A percentile compares a stretch with the other conserved stretches of the same genome.
phyloP scores from a whole-genome alignment of 2,329 filamentous ascomycete genomes.

The Mycosphaerelloides madeirae region DNA sequence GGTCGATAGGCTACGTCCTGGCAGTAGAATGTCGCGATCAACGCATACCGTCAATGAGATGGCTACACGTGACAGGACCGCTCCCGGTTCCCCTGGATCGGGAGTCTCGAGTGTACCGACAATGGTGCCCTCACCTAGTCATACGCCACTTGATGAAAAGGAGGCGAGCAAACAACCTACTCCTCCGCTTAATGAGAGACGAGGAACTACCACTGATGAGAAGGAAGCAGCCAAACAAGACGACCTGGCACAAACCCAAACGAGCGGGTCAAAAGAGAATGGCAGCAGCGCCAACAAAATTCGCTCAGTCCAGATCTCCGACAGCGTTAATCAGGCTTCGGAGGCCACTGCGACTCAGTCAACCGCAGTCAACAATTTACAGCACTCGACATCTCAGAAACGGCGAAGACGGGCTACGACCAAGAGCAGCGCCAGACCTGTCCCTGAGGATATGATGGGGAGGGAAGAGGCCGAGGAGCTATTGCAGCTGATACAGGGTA shows the following conservation, averaged over 20 bases:
- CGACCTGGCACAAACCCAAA: constrained; percentile 28
- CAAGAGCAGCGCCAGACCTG: constrained; percentile 59
- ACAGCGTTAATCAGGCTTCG: constrained; percentile 23
- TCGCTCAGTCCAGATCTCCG: constrained; percentile 32
- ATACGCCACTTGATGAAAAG: constrained; percentile 26
- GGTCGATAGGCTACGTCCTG: constrained; percentile 31
- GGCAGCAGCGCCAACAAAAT: constrained; percentile 29
- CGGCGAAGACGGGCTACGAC: constrained; percentile 66
- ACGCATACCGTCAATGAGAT: constrained; percentile 26
- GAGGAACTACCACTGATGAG: neutral
- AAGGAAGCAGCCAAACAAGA: constrained; percentile 12
- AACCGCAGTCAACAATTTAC: constrained; percentile 10
- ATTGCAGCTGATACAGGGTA: constrained; percentile 75
- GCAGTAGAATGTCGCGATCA: constrained; percentile 25
- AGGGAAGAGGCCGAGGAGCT: constrained; percentile 75
- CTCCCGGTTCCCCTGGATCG: constrained; percentile 22
- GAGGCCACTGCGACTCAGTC: constrained; percentile 29
- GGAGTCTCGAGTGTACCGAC: constrained; percentile 25
- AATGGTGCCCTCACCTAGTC: constrained; percentile 26
- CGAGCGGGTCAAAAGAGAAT: constrained; percentile 24
- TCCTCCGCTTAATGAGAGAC: neutral
- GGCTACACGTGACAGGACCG: constrained; percentile 4
- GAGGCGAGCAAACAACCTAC: constrained; percentile 8
- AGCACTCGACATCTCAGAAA: constrained; percentile 45
- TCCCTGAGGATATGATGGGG: constrained; percentile 70